A percentile compares a stretch with the other conserved stretches of the same genome.
phyloP scores from a whole-genome alignment of 2,329 filamentous ascomycete species.

The Aspergillus awamori region DNA sequence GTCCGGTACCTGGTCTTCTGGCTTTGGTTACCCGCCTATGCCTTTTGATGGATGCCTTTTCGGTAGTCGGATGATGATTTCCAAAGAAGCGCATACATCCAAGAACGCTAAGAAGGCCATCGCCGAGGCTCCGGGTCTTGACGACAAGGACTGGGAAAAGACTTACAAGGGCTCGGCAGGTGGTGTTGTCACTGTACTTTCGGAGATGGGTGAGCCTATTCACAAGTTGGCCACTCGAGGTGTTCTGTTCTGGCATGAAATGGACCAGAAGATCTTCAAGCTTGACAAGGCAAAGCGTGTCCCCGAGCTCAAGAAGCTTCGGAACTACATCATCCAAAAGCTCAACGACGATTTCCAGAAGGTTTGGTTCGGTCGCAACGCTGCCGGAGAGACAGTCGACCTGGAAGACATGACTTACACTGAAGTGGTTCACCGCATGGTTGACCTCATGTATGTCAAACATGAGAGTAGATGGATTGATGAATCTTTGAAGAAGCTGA shows the following conservation, averaged over 20 bases:
- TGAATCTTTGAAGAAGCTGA: conserved; percentile 76
- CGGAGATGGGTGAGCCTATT: conserved; percentile 99
- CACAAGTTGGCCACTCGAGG: conserved; percentile 97
- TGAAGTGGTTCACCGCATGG: conserved; percentile 82
- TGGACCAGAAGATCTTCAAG: conserved; percentile 98
- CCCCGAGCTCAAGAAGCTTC: conserved; percentile 82
- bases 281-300: conserved; percentile 93
- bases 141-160: conserved; percentile 84
- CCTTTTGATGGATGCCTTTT: conserved; percentile 90
- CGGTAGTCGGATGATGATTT: conserved; percentile 90
- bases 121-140: conserved; percentile 78
- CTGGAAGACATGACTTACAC: conserved; percentile 95
- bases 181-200: conserved; percentile 93
- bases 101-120: conserved; percentile 88
- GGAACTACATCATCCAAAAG: conserved; percentile 90
- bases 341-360: conserved; percentile 96
- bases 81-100: conserved; percentile 87
- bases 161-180: conserved; percentile 90
- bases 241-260: conserved; percentile 96
- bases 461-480: conserved; percentile 93
- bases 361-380: conserved; percentile 92
- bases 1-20: conserved; percentile 83
- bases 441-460: conserved; percentile 88
- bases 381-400: conserved; percentile 76
- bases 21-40: conserved; percentile 87